Percentiles rank a stretch among this genome's conserved stretches.
Evolutionary conservation across 306 rosid genomes (phyloP).

Genomic region (Vigna nakashimae): DNA sequence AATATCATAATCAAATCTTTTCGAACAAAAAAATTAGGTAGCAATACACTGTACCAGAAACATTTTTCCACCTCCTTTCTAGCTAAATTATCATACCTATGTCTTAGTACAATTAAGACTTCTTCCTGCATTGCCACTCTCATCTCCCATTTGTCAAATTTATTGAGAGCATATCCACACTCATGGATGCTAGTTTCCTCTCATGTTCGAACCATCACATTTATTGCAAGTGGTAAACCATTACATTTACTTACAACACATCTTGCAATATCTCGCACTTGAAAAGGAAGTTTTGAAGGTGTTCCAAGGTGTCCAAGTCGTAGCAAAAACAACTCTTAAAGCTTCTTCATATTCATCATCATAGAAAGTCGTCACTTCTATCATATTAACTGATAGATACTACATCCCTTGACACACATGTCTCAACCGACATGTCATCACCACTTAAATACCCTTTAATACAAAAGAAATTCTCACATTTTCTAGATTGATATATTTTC

Average conservation of each 20-base stretch:
- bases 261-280: neutral
- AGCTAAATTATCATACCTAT: neutral
- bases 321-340: conserved; percentile 33
- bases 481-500: conserved; percentile 36
- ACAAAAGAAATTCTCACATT: conserved; percentile 32
- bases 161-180: neutral
- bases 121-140: neutral
- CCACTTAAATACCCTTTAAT: conserved; percentile 35
- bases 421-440: conserved; percentile 40
- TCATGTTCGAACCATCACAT: conserved; percentile 23
- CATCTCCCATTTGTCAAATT: neutral
- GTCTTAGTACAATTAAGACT: neutral
- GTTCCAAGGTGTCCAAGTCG: conserved; percentile 15
- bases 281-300: neutral
- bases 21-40: neutral
- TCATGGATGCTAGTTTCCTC: neutral
- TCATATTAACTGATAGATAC: neutral
- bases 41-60: conserved; percentile 36
- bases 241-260: neutral
- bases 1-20: neutral
- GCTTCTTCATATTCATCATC: no score
- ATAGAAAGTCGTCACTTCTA: rapidly evolving
- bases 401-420: conserved; percentile 31
- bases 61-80: neutral
- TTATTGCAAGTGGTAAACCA: conserved; percentile 39